Conservation (phyloP, 306 rosid genomes). For the Lupinus albus region DNA sequence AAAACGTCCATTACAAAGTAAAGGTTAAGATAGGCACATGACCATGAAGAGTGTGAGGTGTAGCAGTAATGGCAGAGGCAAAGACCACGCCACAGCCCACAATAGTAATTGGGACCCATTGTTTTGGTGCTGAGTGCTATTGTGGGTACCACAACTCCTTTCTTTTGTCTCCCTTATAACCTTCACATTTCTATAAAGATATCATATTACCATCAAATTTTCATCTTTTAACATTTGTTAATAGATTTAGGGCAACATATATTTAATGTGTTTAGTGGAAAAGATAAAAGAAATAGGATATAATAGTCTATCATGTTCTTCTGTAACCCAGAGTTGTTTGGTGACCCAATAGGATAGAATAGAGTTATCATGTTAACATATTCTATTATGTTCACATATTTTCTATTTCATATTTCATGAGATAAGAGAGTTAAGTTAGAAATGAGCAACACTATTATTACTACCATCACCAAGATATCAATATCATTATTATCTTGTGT, state of each 20-base stretch:
- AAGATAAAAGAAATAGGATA: too few relatives aligned
- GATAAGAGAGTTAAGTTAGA: neutral
- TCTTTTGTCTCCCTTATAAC: slow-evolving; percentile 52
- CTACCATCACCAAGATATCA: too few relatives aligned
- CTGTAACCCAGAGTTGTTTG: too few relatives aligned
- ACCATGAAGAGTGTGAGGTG: slow-evolving; percentile 30
- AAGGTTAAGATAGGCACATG: slow-evolving; percentile 39
- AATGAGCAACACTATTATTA: too few relatives aligned
- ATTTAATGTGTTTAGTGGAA: neutral
- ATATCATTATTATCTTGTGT: too few relatives aligned
- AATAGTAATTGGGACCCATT: slow-evolving; percentile 44
- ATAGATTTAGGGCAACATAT: neutral
- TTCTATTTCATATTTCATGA: neutral
- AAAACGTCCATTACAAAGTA: slow-evolving; percentile 20
- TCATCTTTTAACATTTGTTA: neutral
- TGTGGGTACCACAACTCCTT: slow-evolving; percentile 47
- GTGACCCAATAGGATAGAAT: too few relatives aligned
- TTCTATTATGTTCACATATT: too few relatives aligned
- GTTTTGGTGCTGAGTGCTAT: slow-evolving; percentile 36
- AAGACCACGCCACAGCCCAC: slow-evolving; percentile 40
- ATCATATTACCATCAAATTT: slow-evolving; percentile 6
- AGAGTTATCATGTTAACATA: too few relatives aligned
- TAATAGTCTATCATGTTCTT: too few relatives aligned
- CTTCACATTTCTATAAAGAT: slow-evolving; percentile 38
- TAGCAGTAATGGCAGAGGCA: slow-evolving; percentile 12